Evolutionary conservation across 768 basidiomycete species (phyloP), one percentile per base, ranked within the genome.

Genomic region (Cystobasidiopsis lactophilus): DNA sequence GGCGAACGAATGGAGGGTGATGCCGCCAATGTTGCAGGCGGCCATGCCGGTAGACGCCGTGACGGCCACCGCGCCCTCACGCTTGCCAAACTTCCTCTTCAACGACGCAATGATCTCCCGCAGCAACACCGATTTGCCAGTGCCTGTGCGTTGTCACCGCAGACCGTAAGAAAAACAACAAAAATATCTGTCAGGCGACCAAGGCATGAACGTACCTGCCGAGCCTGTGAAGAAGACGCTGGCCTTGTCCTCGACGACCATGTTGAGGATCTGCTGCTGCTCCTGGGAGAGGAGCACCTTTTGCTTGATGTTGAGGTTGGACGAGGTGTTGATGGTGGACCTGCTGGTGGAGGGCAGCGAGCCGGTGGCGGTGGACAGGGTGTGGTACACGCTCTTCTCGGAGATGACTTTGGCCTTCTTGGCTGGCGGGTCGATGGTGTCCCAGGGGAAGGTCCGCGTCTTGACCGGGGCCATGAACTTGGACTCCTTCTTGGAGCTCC

Each of bases 21-120:
- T 77, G 40, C 91, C 91, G 10, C 93, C 91, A 48, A 98, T 88
- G 59, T 98, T 96, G 66, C 91, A 95, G 7, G 91, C 91, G 5
- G 91, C 91, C 61, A 98, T 93, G 40, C 88, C 88, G 21, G 89
- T 95, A 3, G 88, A 88, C 10, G 91, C 93, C 3, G 91, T 95
- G 55, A 98, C 76, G 13, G 88, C 91, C 23, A 96, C 76, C 18
- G 57, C 58, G 50, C 61, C 60, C 11, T 50, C 27, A 4, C 69
- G 79, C 11, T 56, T 52, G 23, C 35, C 46, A 62, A 74, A 67
- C 58, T 71, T 77, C 61, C 71, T 76, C 43, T 71, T 74, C 49
- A 98, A 70, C 1, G 72, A 68, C 59, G 75, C 74, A 44, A 56
- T 56, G 50, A 56, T 56, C 53, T 65, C 64, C 3, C 61, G 49